A percentile compares a stretch with the other conserved stretches of the same genome.
Conservation (phyloP, 2,329 filamentous ascomycete genomes). For the Simplicillium aogashimaense region DNA sequence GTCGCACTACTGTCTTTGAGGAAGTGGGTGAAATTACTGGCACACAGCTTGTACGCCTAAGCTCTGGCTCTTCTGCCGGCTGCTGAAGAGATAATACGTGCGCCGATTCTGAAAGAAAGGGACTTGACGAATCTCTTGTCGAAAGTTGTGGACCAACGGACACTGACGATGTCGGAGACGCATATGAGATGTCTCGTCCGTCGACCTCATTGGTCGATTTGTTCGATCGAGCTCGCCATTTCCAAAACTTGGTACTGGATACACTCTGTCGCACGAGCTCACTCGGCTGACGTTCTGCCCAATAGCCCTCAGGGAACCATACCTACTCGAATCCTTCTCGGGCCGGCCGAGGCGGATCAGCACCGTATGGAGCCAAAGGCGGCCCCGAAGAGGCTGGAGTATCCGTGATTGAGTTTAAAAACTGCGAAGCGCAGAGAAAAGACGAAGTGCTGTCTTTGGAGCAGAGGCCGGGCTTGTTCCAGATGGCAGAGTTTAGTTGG, state of each 20-base stretch:
- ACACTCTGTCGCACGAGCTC: conserved; percentile 19
- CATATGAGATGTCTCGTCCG: conserved; percentile 9
- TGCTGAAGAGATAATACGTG: conserved; percentile 37
- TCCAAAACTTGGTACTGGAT: conserved; percentile 25
- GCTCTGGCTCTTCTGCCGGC: conserved; percentile 7
- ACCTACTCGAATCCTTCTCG: conserved; percentile 49
- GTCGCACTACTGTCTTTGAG: no score
- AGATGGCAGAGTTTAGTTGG: not conserved
- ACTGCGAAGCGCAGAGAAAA: not conserved
- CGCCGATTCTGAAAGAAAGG: conserved; percentile 35
- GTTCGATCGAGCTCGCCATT: conserved; percentile 27
- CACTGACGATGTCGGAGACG: conserved; percentile 15
- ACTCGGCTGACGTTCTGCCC: conserved; percentile 43
- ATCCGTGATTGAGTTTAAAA: conserved; percentile 1
- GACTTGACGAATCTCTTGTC: conserved; percentile 21
- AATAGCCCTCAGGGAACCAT: conserved; percentile 53
- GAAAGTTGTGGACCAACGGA: conserved; percentile 6
- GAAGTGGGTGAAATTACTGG: no score
- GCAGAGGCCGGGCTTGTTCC: not conserved
- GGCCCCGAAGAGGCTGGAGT: not conserved
- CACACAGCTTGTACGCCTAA: no score
- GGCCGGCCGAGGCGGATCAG: conserved; percentile 46
- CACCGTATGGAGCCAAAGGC: conserved; percentile 12
- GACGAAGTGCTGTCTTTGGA: not conserved
- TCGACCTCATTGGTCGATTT: conserved; percentile 25